Evolutionary conservation across 805 yeast genomes (phyloP).

Genomic region (Yarrowia phangngaensis): DNA sequence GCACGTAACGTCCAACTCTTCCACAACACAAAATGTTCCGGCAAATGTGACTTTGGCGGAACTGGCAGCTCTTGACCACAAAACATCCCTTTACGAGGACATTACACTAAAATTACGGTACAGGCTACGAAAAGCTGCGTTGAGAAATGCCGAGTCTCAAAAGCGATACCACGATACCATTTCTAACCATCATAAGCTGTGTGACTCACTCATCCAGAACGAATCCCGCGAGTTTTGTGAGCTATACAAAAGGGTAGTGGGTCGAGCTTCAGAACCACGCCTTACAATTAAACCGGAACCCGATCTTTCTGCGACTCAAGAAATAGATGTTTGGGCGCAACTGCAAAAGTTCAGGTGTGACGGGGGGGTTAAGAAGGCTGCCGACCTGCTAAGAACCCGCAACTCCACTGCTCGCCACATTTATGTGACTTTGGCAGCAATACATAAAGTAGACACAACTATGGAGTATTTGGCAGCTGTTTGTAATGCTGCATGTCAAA

Average conservation of each 20-base stretch:
- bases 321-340: conserved; percentile 16
- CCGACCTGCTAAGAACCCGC: conserved; percentile 2
- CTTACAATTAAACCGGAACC: conserved; percentile 16
- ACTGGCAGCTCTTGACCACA: conserved; percentile 24
- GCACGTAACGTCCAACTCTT: background rate
- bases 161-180: conserved; percentile 16
- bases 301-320: conserved; percentile 12
- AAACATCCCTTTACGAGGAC: conserved; percentile 23
- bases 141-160: conserved; percentile 9
- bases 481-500: conserved; percentile 3
- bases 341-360: conserved; percentile 6
- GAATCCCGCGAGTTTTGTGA: conserved; percentile 23
- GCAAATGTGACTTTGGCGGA: conserved; percentile 9
- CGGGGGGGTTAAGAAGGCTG: conserved; percentile 1
- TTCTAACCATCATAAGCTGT: conserved; percentile 11
- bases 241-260: conserved; percentile 6
- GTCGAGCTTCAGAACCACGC: conserved; percentile 20
- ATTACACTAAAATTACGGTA: conserved; percentile 20
- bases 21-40: background rate
- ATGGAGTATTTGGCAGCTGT: conserved; percentile 7
- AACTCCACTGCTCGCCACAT: conserved; percentile 11
- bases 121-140: conserved; percentile 22
- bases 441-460: conserved; percentile 2
- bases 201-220: conserved; percentile 18
- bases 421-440: conserved; percentile 7